A percentile compares a stretch with the other conserved stretches of the same genome.
Evolutionary conservation across 2,329 filamentous ascomycete species (phyloP).

Genomic region (Trichoderma guizhouense): DNA sequence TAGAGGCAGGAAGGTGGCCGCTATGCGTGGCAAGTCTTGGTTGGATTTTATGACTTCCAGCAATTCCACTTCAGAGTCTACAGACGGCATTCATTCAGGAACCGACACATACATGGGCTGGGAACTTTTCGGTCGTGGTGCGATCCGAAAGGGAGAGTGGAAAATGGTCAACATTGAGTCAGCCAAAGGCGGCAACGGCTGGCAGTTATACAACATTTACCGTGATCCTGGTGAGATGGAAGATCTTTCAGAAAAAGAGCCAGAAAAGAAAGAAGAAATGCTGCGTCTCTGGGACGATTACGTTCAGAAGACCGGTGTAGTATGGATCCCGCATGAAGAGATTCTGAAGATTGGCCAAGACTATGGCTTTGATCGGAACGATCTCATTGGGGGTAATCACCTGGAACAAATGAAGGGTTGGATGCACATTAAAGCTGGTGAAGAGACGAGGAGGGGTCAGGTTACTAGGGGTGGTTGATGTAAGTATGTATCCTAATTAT

Average conservation of each 20-base stretch:
- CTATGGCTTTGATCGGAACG: background rate
- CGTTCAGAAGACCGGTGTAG: slow-evolving; percentile 16
- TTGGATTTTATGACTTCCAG: background rate
- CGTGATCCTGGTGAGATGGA: slow-evolving; percentile 32
- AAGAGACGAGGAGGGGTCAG: background rate
- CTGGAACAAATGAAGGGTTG: background rate
- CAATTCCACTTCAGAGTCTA: background rate
- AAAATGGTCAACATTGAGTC: slow-evolving; percentile 16
- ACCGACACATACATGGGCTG: background rate
- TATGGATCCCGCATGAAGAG: background rate
- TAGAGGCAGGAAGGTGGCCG: background rate
- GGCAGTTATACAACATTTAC: slow-evolving; percentile 33
- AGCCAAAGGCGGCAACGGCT: slow-evolving; percentile 10
- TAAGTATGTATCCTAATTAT: background rate
- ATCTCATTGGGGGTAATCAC: background rate
- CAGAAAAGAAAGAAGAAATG: background rate
- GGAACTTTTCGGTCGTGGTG: background rate
- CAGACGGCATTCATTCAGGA: background rate
- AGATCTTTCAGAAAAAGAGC: slow-evolving; percentile 20
- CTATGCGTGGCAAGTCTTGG: background rate
- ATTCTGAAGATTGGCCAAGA: background rate
- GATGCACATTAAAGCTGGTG: background rate
- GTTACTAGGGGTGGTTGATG: background rate
- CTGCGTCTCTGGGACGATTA: background rate
- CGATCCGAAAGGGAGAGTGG: background rate